These are phyloP conservation scores for Saprolegnia parasitica DNA, from an alignment of 352 stramenopile species.

Conservation along the genomic window DNA sequence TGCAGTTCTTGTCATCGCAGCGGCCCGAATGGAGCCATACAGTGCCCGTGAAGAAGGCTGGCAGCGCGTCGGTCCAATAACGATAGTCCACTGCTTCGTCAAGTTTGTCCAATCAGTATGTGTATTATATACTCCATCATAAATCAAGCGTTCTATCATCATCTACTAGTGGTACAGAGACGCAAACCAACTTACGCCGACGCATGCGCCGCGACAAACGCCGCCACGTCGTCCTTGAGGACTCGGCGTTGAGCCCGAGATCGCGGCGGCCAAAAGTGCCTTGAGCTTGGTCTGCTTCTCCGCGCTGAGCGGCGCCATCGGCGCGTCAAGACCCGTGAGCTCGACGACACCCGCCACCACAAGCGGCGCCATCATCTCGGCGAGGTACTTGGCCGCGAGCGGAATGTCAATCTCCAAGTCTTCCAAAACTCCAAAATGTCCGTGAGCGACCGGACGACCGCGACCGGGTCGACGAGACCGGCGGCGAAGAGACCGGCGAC, in stretches of 20 bases:
- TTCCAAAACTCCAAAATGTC: constrained; percentile 70
- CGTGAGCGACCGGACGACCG: constrained; percentile 40
- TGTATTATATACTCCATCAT: no score
- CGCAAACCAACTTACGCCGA: neutral
- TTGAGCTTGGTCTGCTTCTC: constrained; percentile 21
- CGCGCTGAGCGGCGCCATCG: neutral
- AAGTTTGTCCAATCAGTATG: no score
- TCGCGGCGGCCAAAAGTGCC: neutral
- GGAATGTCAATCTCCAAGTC: constrained; percentile 83
- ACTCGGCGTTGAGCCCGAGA: neutral
- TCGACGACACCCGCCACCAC: constrained; percentile 43
- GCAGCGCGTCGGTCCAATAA: no score
- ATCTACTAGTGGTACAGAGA: no score
- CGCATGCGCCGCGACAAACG: constrained; percentile 12
- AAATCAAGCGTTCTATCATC: no score
- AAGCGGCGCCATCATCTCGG: constrained; percentile 62
- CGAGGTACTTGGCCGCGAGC: constrained; percentile 60
- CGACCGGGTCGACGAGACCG: constrained; percentile 43
- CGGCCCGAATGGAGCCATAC: no score
- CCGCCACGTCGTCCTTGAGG: constrained; percentile 1
- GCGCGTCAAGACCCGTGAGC: constrained; percentile 21
- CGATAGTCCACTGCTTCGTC: no score
- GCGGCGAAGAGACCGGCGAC: constrained; percentile 49
- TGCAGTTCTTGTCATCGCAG: no score
- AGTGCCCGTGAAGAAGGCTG: no score